Evolutionary conservation across 208 protist species (phyloP).

Genomic region (Leptomonas seymouri): DNA sequence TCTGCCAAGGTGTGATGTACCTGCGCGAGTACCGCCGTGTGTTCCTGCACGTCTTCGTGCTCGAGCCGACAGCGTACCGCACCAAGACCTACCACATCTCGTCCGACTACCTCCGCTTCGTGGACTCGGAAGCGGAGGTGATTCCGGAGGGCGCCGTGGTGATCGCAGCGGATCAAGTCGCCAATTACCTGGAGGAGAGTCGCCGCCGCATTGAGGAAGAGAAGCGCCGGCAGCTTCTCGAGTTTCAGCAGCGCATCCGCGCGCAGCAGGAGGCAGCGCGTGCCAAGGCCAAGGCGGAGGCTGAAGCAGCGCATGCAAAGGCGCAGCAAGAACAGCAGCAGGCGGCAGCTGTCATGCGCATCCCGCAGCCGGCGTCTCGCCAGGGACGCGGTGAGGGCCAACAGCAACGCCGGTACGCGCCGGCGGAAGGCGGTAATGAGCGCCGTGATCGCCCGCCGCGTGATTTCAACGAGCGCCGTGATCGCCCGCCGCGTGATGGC

Average conservation of each 20-base stretch:
- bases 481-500: constrained; percentile 28
- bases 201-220: constrained; percentile 36
- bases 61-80: constrained; percentile 77
- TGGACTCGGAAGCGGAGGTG: constrained; percentile 65
- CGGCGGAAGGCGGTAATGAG: neutral
- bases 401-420: neutral
- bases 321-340: constrained; percentile 18
- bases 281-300: constrained; percentile 2
- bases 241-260: constrained; percentile 41
- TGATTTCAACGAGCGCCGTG: constrained; percentile 27
- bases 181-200: constrained; percentile 45
- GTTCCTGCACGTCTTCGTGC: constrained; percentile 81
- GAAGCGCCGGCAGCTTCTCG: constrained; percentile 32
- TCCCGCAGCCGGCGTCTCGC: constrained; percentile 26
- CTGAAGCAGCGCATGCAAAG: constrained; percentile 11
- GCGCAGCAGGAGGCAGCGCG: constrained; percentile 33
- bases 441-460: constrained; percentile 30
- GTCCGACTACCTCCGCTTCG: constrained; percentile 82
- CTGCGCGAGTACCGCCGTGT: constrained; percentile 50
- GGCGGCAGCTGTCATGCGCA: constrained; percentile 11
- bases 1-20: constrained; percentile 80
- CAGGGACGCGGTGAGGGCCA: constrained; percentile 17
- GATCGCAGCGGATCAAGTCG: constrained; percentile 65
- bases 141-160: constrained; percentile 70
- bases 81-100: constrained; percentile 83